phyloP scores from a whole-genome alignment of 768 basidiomycete genomes.

The Mycena sanguinolenta region DNA sequence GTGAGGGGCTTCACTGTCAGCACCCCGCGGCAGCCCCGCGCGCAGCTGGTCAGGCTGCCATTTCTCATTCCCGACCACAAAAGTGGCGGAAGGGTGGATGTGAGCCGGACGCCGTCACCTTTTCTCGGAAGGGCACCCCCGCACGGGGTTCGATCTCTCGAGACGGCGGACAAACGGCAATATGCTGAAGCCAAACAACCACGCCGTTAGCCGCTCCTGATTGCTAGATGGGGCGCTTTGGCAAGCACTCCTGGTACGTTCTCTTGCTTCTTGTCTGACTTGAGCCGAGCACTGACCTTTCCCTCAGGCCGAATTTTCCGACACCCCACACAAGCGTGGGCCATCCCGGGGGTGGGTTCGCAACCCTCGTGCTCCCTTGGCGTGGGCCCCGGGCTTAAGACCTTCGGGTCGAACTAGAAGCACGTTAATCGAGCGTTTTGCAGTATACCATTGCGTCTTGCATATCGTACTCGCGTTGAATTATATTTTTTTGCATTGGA shows the following conservation, averaged over 20 bases:
- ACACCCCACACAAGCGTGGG: not conserved
- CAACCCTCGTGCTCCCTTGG: no score
- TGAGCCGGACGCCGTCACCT: no score
- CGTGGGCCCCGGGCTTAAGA: no score
- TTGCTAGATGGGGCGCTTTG: not conserved
- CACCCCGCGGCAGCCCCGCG: not conserved
- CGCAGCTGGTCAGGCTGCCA: not conserved
- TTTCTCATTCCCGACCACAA: not conserved
- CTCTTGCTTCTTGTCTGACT: not conserved
- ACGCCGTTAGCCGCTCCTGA: not conserved
- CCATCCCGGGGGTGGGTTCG: constrained; percentile 17
- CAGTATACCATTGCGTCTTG: constrained; percentile 1
- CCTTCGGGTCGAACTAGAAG: no score
- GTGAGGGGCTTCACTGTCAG: not conserved
- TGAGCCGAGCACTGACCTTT: not conserved
- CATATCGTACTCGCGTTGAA: not conserved
- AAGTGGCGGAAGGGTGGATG: no score
- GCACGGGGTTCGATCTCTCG: no score
- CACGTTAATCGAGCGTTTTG: constrained; percentile 15
- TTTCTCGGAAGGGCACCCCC: not conserved
- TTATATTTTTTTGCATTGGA: no score
- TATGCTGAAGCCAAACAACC: not conserved
- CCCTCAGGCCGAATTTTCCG: constrained; percentile 5
- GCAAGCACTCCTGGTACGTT: constrained; percentile 18
- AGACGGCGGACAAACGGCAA: not conserved